Base-by-base conservation (phyloP, 1,284 basidiomycete genomes). In the Puccinia coronata region DNA sequence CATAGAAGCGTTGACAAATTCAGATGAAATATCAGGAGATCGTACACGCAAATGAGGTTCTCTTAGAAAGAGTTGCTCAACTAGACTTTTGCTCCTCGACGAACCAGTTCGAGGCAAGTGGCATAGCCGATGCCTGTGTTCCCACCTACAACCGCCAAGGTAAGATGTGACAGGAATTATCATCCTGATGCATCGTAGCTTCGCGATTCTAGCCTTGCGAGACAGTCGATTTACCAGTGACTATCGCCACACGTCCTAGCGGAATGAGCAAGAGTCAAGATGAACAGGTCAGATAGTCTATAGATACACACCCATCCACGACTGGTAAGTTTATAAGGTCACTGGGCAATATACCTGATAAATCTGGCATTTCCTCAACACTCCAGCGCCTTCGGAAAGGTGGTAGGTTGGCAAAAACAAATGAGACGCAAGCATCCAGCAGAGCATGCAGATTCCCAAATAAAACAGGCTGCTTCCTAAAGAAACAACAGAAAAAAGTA, bases 81-180 rank as follows among this genome's bases (percentile, higher is more conserved):
- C 77, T 79, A 79, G 2, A 79, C 77, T 47, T 79, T 70, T 14
- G 77, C 77, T 59, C 36, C 28, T 43, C 57, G 31, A 31, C 77
- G 65, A 59, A 51, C 77, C 2, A 79, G 43, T 49, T 79, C 77
- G 25, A 79, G 36, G 25, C 65, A 70, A n/a, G 65, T 59, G 31
- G 25, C 41, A 39, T 47, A 71, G 11, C 77, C 77, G 31, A 79
- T 28, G 9, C 77, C 77, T 20, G 36, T 31, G 25, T 79, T 71
- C 8, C 65, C 77, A 59, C 77, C 77, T 79, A 28, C 6, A 34
- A 49, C 41, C 2, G 8, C 23, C 23, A 9, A 3, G 16, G 47
- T 65, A 43, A 63, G 43, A 51, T 39, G 11, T 28, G n/a, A n/a
- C 9, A 18, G 9, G n/a, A n/a, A n/a, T 14, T 28, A 36, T 36